Evolutionary conservation across 2,329 filamentous ascomycete genomes (phyloP).

Genomic region (Beauveria sp.): DNA sequence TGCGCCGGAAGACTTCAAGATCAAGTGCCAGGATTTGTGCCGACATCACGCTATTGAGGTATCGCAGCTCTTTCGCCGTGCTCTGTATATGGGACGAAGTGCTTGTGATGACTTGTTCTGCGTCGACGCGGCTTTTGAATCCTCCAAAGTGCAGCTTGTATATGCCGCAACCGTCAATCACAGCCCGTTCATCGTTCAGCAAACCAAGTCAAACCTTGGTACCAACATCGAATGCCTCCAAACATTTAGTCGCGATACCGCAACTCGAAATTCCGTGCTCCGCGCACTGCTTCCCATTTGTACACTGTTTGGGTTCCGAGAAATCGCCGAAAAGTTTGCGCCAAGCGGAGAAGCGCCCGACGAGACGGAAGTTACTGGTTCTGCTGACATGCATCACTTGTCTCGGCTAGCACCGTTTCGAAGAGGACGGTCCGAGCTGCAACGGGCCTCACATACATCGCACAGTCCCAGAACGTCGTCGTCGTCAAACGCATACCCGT

Average conservation of each 20-base stretch:
- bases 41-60: conserved; percentile 18
- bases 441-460: conserved; percentile 12
- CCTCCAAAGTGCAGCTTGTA: conserved; percentile 21
- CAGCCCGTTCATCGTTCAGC: conserved; percentile 14
- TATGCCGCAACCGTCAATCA: conserved; percentile 18
- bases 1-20: conserved; percentile 16
- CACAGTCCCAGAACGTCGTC: conserved; percentile 11
- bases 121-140: conserved; percentile 18
- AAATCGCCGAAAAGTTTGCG: conserved; percentile 16
- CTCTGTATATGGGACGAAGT: conserved; percentile 11
- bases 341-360: conserved; percentile 7
- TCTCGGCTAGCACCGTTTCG: conserved; percentile 16
- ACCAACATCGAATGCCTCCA: conserved; percentile 16
- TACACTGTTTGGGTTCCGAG: conserved; percentile 16
- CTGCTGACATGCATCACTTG: conserved; percentile 16
- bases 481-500: conserved; percentile 10
- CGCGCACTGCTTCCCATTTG: conserved; percentile 16
- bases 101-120: conserved; percentile 19
- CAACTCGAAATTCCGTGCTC: conserved; percentile 15
- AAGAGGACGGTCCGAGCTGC: conserved; percentile 14
- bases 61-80: conserved; percentile 16
- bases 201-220: conserved; percentile 17
- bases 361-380: conserved; percentile 16
- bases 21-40: conserved; percentile 17
- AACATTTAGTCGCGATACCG: conserved; percentile 14